Evolutionary conservation across 1,139 yeast species (phyloP), one percentile per base, ranked within the genome.

Genomic region (Kodamaea sp.): DNA sequence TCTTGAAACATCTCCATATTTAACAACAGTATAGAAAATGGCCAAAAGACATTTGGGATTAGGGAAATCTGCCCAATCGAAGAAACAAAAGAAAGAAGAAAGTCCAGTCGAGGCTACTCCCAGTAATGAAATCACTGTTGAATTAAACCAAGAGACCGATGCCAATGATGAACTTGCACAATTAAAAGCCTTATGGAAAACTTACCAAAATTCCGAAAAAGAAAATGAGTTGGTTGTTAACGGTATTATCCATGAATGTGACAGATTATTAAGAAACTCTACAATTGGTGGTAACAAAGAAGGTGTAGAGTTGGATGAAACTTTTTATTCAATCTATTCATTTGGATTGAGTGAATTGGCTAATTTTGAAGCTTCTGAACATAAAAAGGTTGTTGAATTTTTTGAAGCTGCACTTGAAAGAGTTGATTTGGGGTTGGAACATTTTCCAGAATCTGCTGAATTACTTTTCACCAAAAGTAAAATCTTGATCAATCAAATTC

Each of bases 241-340:
- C 53, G 97, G 97, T 24, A 75, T 92, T 5, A 78, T 92, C 15
- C 96, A 92, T 54, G 97, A 92, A 59, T 85, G 96, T 62, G 97
- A 90, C 54, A 66, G 95, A 34, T 58, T 88, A 31, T 68, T 88
- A 49, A 72, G 96, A 51, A 69, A 72, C 40, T 42, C 51, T 56
- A 64, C 40, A 51, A 57, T 34, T 28, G 44, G 39, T 6, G 42
- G 39, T 10, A 10, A 38, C n/a, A 29, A 34, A 11, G 40, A 40
- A 4, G 37, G 40, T 12, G 39, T 40, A 4, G 41, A 37, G 12
- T 38, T 39, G 37, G 43, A 38, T 10, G 80, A 79, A 12, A 69
- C 68, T 35, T 87, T 88, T 60, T 86, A 87, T 55, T 66, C 81
- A 7, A 76, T 84, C 26, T 90, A 89, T 57, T 89, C 88, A 0